Conservation (phyloP, 257 asterid species). For the Solanum sparsipilum region DNA sequence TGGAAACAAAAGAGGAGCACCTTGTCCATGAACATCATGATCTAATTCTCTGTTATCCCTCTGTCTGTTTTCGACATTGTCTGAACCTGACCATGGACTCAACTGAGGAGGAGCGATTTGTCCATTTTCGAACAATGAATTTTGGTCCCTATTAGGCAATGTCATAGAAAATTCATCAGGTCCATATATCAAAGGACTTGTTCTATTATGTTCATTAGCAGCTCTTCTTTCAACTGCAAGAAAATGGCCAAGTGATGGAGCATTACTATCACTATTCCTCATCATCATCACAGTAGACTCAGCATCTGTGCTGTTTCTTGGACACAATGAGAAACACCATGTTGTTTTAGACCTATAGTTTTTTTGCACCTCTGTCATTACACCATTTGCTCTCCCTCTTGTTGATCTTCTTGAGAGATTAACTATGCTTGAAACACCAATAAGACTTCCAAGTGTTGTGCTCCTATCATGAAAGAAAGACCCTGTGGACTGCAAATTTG, state of each 20-base stretch:
- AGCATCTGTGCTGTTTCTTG: constrained; percentile 34
- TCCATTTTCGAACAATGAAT: constrained; percentile 26
- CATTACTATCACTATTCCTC: background rate
- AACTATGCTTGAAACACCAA: constrained; percentile 27
- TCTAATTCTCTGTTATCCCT: background rate
- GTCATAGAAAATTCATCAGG: constrained; percentile 12
- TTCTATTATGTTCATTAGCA: constrained; percentile 21
- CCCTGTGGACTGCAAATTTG: background rate
- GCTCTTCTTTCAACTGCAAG: constrained; percentile 43
- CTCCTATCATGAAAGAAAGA: constrained; percentile 40
- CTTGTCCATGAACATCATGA: constrained; percentile 9
- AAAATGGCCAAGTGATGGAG: constrained; percentile 43
- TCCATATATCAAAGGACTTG: constrained; percentile 21
- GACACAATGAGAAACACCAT: constrained; percentile 36
- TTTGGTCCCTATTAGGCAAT: constrained; percentile 10
- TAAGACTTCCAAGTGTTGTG: constrained; percentile 40
- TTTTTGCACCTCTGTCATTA: constrained; percentile 8
- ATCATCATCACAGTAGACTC: constrained; percentile 10
- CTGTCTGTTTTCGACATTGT: constrained; percentile 6
- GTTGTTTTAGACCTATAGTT: constrained; percentile 14
- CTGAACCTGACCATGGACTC: constrained; percentile 15
- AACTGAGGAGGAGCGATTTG: constrained; percentile 32
- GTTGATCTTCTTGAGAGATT: constrained; percentile 37
- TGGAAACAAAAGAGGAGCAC: constrained; percentile 21
- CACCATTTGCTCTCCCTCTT: constrained; percentile 17